Base-by-base conservation (phyloP, 1,284 basidiomycete species). In the Irpex lacteus region DNA sequence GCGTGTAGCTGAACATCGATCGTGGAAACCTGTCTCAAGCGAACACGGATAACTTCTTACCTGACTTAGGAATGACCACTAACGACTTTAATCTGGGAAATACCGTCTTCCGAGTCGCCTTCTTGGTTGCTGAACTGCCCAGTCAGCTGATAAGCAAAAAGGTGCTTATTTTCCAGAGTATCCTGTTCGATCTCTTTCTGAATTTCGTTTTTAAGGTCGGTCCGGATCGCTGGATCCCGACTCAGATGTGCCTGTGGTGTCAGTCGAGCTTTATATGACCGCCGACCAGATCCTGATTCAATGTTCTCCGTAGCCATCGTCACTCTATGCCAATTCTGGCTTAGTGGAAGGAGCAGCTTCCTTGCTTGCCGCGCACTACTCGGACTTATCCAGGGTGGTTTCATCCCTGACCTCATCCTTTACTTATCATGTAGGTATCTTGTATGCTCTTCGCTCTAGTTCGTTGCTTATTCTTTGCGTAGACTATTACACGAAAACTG, bases 361-460 rank as follows among this genome's bases (percentile, higher is more conserved):
- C 73, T 88, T 3, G 67, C 64, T 18, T 65, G 64, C 49, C 64
- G 66, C 18, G 66, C 66, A 9, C 62, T 68, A 9, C 63, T 66
- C 13, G 67, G 67, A 9, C 65, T 84, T 61, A 74, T 82, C 37
- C 83, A 87, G 71, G 85, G 84, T 62, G 85, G 85, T 21, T 85
- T 83, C 66, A 82, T 86, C 61, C 84, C 84, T 0, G 84, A 88
- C 64, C 70, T 87, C 2, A 81, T 89, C 61, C 74, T 89, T 2
- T 89, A 89, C 69, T 73, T 88, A 32, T 86, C 85, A 0, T 89
- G 88, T 70, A 88, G 82, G 68, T 88, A 87, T 70, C 86, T 82
- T 53, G 36, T 47, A 1, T 4, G 15, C 44, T 5, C 19, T 15
- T 60, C 32, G 5, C 54, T 18, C 9, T 4, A 13, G 54, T 18